Evolutionary conservation across 306 rosid species (phyloP).

Genomic region (Lagenaria siceraria): DNA sequence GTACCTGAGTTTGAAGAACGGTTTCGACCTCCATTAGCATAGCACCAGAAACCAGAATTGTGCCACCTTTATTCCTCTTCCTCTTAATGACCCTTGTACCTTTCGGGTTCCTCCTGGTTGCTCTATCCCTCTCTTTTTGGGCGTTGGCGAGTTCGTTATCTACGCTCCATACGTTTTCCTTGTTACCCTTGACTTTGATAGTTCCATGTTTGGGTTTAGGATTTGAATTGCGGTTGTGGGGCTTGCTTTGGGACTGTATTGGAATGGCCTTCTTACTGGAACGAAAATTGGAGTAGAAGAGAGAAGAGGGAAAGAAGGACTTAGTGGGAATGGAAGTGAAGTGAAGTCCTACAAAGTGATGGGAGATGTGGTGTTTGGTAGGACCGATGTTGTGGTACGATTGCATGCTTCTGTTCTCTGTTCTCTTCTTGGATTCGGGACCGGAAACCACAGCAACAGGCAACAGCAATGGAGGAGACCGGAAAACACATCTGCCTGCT

Average conservation of each 20-base stretch:
- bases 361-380: background rate
- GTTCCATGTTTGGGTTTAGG: conserved; percentile 12
- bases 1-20: conserved; percentile 85
- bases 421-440: background rate
- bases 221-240: background rate
- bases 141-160: conserved; percentile 48
- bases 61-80: conserved; percentile 27
- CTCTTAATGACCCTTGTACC: conserved; percentile 32
- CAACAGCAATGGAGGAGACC: background rate
- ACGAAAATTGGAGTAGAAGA: conserved; percentile 17
- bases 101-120: conserved; percentile 20
- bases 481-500: background rate
- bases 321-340: conserved; percentile 26
- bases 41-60: conserved; percentile 53
- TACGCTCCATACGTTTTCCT: conserved; percentile 82
- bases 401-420: background rate
- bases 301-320: conserved; percentile 20
- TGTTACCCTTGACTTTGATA: conserved; percentile 35
- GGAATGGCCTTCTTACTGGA: conserved; percentile 13
- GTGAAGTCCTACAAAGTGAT: background rate
- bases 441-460: background rate
- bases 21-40: conserved; percentile 78
- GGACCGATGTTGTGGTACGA: background rate
- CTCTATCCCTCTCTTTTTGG: conserved; percentile 18
- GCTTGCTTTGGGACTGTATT: conserved; percentile 26